Percentiles rank a stretch among this genome's conserved stretches.
These are phyloP conservation scores for Tolypocladium ophioglossoides DNA, from an alignment of 2,329 filamentous ascomycete species.

Conservation along the genomic window DNA sequence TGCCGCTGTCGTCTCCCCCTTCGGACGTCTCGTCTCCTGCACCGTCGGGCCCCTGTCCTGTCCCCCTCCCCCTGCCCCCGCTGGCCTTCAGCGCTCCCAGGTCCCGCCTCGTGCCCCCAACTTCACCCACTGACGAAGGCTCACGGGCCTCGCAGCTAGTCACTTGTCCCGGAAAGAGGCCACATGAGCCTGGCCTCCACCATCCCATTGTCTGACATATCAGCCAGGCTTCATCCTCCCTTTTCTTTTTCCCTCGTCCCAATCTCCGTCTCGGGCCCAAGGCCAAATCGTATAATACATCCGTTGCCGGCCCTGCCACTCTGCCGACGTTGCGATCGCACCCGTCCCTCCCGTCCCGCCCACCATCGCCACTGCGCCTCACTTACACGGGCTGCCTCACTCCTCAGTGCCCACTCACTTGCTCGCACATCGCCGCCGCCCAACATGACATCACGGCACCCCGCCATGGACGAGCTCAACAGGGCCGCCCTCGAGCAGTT, in stretches of 20 bases:
- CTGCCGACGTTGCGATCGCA: not conserved
- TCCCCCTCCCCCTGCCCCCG: too few relatives aligned
- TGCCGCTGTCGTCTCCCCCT: not conserved
- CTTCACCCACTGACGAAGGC: slow-evolving; percentile 29
- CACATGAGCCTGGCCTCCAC: slow-evolving; percentile 18
- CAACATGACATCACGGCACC: slow-evolving; percentile 37
- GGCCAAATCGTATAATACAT: not conserved
- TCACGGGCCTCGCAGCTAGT: slow-evolving; percentile 15
- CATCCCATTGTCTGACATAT: slow-evolving; percentile 9
- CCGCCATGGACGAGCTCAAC: slow-evolving; percentile 50
- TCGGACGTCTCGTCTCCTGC: not conserved
- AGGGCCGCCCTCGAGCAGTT: slow-evolving; percentile 69
- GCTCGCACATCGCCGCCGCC: not conserved
- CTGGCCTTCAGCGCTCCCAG: slow-evolving; percentile 3
- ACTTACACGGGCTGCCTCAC: not conserved
- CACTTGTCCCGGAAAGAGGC: slow-evolving; percentile 15
- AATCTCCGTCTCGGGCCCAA: slow-evolving; percentile 1
- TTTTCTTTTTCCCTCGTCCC: not conserved
- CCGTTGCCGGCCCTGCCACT: not conserved
- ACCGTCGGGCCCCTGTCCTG: not conserved
- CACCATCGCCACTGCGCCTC: slow-evolving; percentile 7
- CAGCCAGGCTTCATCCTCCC: slow-evolving; percentile 6
- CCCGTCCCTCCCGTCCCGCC: slow-evolving; percentile 1
- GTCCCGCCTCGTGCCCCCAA: slow-evolving; percentile 34
- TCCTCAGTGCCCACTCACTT: slow-evolving; percentile 13